Evolutionary conservation across 2,329 filamentous ascomycete genomes (phyloP).

Genomic region (Diaporthe humulicola): DNA sequence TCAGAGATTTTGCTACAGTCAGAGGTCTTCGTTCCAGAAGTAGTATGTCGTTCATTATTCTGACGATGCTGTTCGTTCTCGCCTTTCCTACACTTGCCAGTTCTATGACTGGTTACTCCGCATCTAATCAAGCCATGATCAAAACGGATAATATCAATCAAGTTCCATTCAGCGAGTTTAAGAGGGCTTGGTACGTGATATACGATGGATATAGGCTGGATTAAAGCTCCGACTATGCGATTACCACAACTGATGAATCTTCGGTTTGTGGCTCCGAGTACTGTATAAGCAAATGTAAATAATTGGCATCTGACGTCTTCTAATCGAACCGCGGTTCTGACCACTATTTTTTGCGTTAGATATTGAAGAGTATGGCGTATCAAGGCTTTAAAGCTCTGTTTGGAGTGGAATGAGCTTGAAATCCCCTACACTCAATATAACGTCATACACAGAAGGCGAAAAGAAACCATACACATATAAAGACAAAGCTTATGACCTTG

Average conservation of each 20-base stretch:
- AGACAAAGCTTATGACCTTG: neutral
- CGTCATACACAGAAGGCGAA: neutral
- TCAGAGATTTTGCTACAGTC: neutral
- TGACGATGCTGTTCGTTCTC: neutral
- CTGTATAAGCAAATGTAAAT: neutral
- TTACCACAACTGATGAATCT: neutral
- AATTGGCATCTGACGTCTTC: neutral
- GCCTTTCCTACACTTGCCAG: neutral
- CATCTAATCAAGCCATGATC: neutral
- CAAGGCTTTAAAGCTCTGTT: rapidly evolving
- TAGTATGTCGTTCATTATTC: neutral
- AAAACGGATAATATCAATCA: neutral
- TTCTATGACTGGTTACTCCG: neutral
- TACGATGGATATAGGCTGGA: neutral
- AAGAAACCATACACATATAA: neutral
- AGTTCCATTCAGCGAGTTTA: neutral
- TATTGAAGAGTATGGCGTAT: neutral
- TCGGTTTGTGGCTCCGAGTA: neutral
- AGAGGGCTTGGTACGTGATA: neutral
- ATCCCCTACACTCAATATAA: neutral
- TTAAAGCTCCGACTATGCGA: neutral
- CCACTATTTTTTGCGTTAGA: neutral
- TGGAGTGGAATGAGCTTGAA: neutral
- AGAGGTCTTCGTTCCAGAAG: neutral
- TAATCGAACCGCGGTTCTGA: neutral